These are phyloP conservation scores for Epicoccum nigrum DNA, from an alignment of 2,329 filamentous ascomycete species.

Conservation along the genomic window DNA sequence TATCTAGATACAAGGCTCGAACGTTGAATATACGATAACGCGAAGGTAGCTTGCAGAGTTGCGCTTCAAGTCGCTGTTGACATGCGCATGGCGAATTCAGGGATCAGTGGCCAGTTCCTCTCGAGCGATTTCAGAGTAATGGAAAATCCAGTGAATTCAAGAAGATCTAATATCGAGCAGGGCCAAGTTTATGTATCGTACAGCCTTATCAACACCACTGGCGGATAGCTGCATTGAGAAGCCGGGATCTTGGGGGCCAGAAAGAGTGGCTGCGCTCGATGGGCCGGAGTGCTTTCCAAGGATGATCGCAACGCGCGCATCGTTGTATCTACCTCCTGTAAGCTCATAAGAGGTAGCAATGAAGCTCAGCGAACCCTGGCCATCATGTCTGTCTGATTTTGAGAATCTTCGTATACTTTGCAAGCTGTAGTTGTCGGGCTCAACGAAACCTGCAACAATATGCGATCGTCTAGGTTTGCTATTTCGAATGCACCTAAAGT, in stretches of 20 bases:
- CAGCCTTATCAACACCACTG: constrained; percentile 5
- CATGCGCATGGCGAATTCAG: background rate
- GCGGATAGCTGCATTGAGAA: background rate
- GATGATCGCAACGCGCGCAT: background rate
- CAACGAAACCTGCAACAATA: background rate
- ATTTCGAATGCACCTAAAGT: background rate
- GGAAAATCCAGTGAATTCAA: background rate
- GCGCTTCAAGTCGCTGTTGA: background rate
- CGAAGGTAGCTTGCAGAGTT: background rate
- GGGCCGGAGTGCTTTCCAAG: background rate
- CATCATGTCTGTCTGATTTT: background rate
- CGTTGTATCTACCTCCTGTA: no score
- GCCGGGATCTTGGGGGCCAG: constrained; percentile 10
- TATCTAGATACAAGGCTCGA: background rate
- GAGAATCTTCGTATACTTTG: background rate
- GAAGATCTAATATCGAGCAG: background rate
- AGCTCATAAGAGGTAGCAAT: no score
- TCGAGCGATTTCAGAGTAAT: no score
- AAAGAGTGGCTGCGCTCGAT: background rate
- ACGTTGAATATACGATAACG: background rate
- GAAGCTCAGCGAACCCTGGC: no score
- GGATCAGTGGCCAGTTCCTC: no score
- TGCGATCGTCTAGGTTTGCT: constrained; percentile 4
- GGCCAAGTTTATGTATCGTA: background rate
- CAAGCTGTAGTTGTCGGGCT: background rate